These are phyloP conservation scores for Aspergillus affinis DNA, from an alignment of 495 filamentous ascomycete species.

Conservation along the genomic window DNA sequence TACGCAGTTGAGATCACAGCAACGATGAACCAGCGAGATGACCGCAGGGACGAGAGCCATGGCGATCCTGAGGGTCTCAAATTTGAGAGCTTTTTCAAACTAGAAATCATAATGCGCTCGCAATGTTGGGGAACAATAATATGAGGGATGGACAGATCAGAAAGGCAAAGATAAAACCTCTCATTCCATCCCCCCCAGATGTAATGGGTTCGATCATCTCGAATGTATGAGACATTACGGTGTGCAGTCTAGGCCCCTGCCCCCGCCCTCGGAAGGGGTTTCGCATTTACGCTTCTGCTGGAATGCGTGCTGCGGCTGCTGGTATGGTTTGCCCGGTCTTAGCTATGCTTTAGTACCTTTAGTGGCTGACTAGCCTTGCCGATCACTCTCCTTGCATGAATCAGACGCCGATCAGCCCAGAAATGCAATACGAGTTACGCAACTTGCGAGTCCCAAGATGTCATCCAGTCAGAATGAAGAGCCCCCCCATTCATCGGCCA, in stretches of 20 bases:
- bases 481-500: not conserved
- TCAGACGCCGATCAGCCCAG: not conserved
- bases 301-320: not conserved
- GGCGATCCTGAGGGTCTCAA: conserved; percentile 9
- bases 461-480: not conserved
- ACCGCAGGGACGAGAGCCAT: conserved; percentile 17
- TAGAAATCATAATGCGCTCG: not conserved
- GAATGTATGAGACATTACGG: not conserved
- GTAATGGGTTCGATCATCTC: not conserved
- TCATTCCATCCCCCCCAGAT: not conserved
- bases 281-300: not conserved
- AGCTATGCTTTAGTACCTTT: not conserved
- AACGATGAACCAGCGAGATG: conserved; percentile 22
- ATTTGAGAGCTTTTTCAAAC: not conserved
- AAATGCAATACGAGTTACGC: not conserved
- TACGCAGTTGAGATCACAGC: conserved; percentile 11
- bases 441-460: not conserved
- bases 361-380: not conserved
- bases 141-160: not conserved
- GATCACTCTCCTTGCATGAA: not conserved
- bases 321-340: not conserved
- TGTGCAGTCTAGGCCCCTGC: not conserved
- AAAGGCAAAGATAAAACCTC: not conserved
- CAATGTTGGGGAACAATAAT: not conserved
- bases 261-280: not conserved